Evolutionary conservation across 176 grass and related monocot genomes (phyloP).

Genomic region (Calamus simplicifolius): DNA sequence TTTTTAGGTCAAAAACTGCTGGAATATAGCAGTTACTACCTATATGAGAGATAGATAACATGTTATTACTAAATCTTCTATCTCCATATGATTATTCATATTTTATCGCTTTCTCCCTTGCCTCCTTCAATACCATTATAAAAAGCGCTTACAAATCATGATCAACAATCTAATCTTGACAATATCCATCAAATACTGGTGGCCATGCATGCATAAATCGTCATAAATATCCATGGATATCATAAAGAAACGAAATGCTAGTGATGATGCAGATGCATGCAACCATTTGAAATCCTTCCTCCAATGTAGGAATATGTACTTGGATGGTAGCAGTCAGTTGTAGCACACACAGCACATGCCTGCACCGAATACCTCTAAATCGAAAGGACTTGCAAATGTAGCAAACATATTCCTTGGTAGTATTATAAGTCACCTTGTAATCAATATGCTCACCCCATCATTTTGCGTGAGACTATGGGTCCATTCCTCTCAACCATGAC

Average conservation of each 20-base stretch:
- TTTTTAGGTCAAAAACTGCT: too few relatives aligned
- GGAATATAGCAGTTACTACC: too few relatives aligned
- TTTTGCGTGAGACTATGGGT: background rate
- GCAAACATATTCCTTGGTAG: background rate
- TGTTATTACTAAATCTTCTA: background rate
- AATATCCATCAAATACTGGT: background rate
- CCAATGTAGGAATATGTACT: background rate
- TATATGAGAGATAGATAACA: too few relatives aligned
- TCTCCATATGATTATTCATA: background rate
- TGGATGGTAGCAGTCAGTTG: background rate
- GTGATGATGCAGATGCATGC: background rate
- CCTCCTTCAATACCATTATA: background rate
- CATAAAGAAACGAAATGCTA: background rate
- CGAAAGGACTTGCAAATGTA: background rate
- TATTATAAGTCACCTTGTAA: constrained; percentile 1
- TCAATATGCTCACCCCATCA: background rate
- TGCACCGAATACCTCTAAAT: constrained; percentile 1
- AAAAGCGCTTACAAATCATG: background rate
- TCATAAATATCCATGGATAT: background rate
- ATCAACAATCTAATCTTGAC: background rate
- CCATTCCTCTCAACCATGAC: background rate
- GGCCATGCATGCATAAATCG: background rate
- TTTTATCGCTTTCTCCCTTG: constrained; percentile 1
- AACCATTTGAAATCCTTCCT: constrained; percentile 7
- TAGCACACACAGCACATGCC: background rate